These are phyloP conservation scores for Elsinoe arachidis DNA, from an alignment of 2,329 filamentous ascomycete genomes.

Conservation along the genomic window DNA sequence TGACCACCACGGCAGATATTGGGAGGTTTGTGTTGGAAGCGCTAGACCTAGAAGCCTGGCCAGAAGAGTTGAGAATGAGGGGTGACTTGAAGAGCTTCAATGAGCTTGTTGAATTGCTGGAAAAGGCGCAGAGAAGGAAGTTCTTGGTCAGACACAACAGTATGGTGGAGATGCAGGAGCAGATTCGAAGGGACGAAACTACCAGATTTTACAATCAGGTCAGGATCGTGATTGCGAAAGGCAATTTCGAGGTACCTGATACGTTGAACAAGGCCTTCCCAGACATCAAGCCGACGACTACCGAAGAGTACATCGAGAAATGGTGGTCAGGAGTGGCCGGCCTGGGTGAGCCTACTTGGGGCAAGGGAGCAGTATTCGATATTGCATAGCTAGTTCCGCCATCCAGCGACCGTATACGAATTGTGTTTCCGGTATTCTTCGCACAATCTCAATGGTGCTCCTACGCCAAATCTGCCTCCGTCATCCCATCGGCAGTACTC, in stretches of 20 bases:
- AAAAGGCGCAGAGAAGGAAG: slow-evolving; percentile 23
- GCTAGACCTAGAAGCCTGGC: slow-evolving; percentile 39
- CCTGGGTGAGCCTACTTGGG: slow-evolving; percentile 21
- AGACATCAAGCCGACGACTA: slow-evolving; percentile 20
- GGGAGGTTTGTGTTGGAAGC: slow-evolving; percentile 37
- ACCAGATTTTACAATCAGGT: slow-evolving; percentile 26
- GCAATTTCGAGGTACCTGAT: slow-evolving; percentile 21
- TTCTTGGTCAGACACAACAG: slow-evolving; percentile 22
- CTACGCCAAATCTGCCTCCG: slow-evolving; percentile 29
- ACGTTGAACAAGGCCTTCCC: slow-evolving; percentile 24
- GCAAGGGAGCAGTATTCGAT: slow-evolving; percentile 13
- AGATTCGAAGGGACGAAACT: slow-evolving; percentile 15
- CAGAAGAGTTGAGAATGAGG: slow-evolving; percentile 31
- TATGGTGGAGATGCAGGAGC: slow-evolving; percentile 18
- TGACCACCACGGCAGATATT: slow-evolving; percentile 45
- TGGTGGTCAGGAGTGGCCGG: slow-evolving; percentile 23
- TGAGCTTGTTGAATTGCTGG: slow-evolving; percentile 21
- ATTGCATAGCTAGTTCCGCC: background rate
- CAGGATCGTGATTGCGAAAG: slow-evolving; percentile 19
- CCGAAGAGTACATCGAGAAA: slow-evolving; percentile 23
- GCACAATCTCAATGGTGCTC: slow-evolving; percentile 28
- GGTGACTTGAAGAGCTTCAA: slow-evolving; percentile 22
- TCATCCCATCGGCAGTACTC: slow-evolving; percentile 31
- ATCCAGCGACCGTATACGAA: background rate
- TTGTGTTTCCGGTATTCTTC: slow-evolving; percentile 18